Conservation (phyloP, 805 yeast species). For the Ogataea angusta region DNA sequence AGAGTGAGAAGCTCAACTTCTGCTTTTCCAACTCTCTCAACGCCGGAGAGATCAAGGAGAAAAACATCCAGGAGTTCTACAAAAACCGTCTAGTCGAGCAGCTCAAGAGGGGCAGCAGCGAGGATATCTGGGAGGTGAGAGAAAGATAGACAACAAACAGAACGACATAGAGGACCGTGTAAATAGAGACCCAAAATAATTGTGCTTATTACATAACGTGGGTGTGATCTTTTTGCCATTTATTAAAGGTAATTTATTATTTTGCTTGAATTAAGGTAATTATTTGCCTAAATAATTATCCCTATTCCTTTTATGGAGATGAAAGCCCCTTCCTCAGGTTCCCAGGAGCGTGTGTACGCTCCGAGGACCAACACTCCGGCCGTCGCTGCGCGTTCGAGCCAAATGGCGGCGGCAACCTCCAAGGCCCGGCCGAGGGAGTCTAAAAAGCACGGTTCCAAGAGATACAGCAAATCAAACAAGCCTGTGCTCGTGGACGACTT, state of each 20-base stretch:
- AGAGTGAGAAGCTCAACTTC: constrained; percentile 74
- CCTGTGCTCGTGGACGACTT: constrained; percentile 18
- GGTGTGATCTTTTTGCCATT: constrained; percentile 1
- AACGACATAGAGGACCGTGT: not conserved
- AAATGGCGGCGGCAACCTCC: constrained; percentile 1
- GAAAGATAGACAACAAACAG: not conserved
- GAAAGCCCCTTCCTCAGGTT: constrained; percentile 5
- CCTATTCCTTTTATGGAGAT: constrained; percentile 4
- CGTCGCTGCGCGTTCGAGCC: not conserved
- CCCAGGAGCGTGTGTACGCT: constrained; percentile 2
- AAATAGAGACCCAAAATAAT: constrained; percentile 1
- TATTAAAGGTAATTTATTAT: not conserved
- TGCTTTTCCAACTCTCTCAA: constrained; percentile 61
- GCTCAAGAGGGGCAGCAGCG: constrained; percentile 68
- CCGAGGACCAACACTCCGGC: constrained; percentile 1
- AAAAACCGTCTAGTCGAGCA: constrained; percentile 59
- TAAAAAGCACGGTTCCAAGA: constrained; percentile 18
- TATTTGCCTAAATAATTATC: not conserved
- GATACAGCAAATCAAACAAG: constrained; percentile 38
- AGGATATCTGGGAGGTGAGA: constrained; percentile 71
- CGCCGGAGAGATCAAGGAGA: constrained; percentile 48
- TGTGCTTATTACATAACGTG: not conserved
- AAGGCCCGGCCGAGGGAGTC: constrained; percentile 8
- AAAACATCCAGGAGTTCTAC: constrained; percentile 65
- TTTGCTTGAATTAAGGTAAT: not conserved